Evolutionary conservation across 768 basidiomycete species (phyloP).

Genomic region (Boletus rubescentipes): DNA sequence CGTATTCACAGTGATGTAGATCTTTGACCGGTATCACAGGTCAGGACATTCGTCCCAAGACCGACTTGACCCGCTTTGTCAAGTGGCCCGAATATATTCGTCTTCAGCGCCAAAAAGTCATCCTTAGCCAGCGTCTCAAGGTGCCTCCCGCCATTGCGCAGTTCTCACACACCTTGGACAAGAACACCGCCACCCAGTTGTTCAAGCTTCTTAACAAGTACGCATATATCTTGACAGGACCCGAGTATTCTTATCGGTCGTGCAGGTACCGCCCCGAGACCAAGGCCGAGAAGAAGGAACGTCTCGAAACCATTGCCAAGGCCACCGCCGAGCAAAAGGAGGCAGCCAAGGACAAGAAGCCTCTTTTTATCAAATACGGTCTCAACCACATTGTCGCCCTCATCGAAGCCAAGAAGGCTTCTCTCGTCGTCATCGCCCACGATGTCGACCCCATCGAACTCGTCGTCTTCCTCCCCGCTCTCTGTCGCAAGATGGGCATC

Average conservation of each 20-base stretch:
- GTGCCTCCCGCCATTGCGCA: conserved; percentile 98
- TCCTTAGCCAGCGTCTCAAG: conserved; percentile 96
- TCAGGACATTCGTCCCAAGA: conserved; percentile 87
- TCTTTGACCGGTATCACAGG: conserved; percentile 46
- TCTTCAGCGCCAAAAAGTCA: conserved; percentile 97
- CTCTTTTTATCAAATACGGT: conserved; percentile 92
- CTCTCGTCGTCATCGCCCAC: conserved; percentile 93
- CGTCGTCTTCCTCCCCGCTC: conserved; percentile 95
- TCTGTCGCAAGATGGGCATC: conserved; percentile 99
- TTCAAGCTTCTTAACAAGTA: conserved; percentile 98
- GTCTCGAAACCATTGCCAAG: conserved; percentile 75
- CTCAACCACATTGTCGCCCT: conserved; percentile 96
- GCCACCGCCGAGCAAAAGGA: conserved; percentile 80
- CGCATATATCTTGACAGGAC: background rate
- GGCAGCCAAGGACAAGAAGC: conserved; percentile 85
- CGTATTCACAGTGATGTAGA: background rate
- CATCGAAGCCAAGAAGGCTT: conserved; percentile 96
- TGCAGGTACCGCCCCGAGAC: conserved; percentile 79
- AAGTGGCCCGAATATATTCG: conserved; percentile 99
- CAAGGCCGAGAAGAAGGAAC: conserved; percentile 96
- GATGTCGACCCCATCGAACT: conserved; percentile 99
- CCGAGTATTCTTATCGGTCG: background rate
- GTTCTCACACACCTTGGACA: conserved; percentile 97
- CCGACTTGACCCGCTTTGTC: conserved; percentile 94
- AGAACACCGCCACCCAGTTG: conserved; percentile 97